Evolutionary conservation across 345 rosid genomes (phyloP), one percentile per base, ranked within the genome.

Genomic region (Pugionium dolabratum): DNA sequence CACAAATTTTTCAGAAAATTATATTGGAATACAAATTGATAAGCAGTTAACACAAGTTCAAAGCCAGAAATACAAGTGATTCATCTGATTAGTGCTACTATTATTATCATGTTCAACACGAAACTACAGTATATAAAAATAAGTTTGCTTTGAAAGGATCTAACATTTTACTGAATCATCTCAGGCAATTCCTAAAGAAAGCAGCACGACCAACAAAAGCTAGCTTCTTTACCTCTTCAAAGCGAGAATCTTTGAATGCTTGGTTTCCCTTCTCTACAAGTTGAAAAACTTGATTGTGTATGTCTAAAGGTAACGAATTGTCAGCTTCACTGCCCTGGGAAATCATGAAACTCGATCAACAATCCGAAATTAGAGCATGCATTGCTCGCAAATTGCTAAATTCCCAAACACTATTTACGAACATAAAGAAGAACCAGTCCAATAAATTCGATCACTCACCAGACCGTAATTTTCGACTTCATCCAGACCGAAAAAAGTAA

Each of bases 261-360:
- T 54, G 71, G 75, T 90, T 90, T 49, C 92, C 99, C 49, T 76
- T 80, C 69, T 72, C 80, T 32, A 88, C 83, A 25, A 86, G 83
- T 59, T 86, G 84, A 72, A 78, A 78, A 64, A 86, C 90, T 69
- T 79, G 84, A 66, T 72, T 79, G 61, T 78, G 84, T 34, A 72
- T 75, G 48, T 90, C 88, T 87, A 61, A 46, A 10, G 87, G 83
- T 79, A 93, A 70, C 6, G 90, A 79, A 45, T 79, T 77, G 42
- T 75, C 96, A 18, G 84, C 96, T 79, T 85, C 97, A 64, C 76
- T 82, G 35, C 67, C 79, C 99, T 93, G 81, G 67, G 76, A 48
- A 58, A 49, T 18, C 18, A 18, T 18, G 18, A 18, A 18, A 18
- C 18, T 18, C 18, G 18, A 9, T 29, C 32, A 49, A 45, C 50